These are phyloP conservation scores for Castanospermum australe DNA, from an alignment of 306 rosid species.

Conservation along the genomic window DNA sequence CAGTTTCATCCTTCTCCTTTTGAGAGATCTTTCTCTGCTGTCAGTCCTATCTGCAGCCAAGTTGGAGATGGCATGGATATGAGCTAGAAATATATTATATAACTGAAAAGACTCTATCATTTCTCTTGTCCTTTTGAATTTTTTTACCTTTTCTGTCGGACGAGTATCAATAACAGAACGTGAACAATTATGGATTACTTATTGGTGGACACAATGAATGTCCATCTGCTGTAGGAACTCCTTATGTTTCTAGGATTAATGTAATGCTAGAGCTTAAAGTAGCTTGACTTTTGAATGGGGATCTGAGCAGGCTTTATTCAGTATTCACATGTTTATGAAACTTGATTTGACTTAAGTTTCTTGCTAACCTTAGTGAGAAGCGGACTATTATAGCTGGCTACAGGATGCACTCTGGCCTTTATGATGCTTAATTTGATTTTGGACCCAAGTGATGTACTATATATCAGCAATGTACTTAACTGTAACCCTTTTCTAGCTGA, in stretches of 20 bases:
- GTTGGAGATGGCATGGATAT: slow-evolving; percentile 90
- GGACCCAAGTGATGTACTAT: slow-evolving; percentile 20
- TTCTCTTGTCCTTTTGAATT: slow-evolving; percentile 39
- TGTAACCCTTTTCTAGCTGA: slow-evolving; percentile 21
- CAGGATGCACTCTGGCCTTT: slow-evolving; percentile 21
- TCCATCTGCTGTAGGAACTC: slow-evolving; percentile 63
- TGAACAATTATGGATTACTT: slow-evolving; percentile 45
- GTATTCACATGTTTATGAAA: slow-evolving; percentile 32
- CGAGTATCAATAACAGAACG: slow-evolving; percentile 52
- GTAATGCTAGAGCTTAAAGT: slow-evolving; percentile 60
- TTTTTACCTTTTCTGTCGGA: slow-evolving; percentile 37
- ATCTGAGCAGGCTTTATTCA: slow-evolving; percentile 33
- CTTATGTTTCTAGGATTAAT: slow-evolving; percentile 60
- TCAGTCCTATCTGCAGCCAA: slow-evolving; percentile 83
- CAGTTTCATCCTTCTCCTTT: slow-evolving; percentile 85
- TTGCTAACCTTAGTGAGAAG: slow-evolving; percentile 15
- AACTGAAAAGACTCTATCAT: slow-evolving; percentile 41
- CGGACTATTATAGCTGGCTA: slow-evolving; percentile 24
- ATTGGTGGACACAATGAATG: slow-evolving; percentile 59
- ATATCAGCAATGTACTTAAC: slow-evolving; percentile 18
- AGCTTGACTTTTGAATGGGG: slow-evolving; percentile 44
- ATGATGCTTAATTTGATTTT: slow-evolving; percentile 26
- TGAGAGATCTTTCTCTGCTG: slow-evolving; percentile 79
- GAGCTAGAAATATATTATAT: slow-evolving; percentile 57
- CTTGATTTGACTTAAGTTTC: slow-evolving; percentile 33